Evolutionary conservation across 176 grass and related monocot species (phyloP), one percentile per base, ranked within the genome.

Genomic region (Pontederia crassipes): DNA sequence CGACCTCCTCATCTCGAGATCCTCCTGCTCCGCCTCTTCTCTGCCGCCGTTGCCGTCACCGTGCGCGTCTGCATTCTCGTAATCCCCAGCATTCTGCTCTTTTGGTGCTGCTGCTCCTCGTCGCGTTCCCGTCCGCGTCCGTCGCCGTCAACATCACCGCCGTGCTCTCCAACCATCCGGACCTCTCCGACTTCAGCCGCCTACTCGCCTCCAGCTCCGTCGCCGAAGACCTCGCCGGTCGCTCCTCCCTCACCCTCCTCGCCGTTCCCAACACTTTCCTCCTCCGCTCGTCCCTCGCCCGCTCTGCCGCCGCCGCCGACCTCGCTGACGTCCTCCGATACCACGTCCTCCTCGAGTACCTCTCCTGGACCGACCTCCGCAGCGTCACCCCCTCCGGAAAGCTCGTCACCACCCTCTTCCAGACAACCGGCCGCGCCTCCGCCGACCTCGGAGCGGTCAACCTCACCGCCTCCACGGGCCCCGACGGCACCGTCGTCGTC

Each of bases 341-440:
- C 75, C 92, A 97, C 71, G 82, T 91, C 61, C 83, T 97, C 12
- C 88, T 97, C 48, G 87, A 97, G 74, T 97, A 88, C 78, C 92
- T 97, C 58, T 85, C 87, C 58, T 85, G 83, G 11, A 47, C 81
- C 11, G 84, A 97, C 55, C 87, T 97, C 52, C 70, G 58, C 17
- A 66, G 60, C 63, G 50, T 97, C 48, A 67, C 87, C 14, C 16
- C 74, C 17, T 60, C 76, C 8, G 92, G 92, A 1, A 88, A 85
- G 87, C 81, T 91, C 49, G 77, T 97, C 20, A 88, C 84, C 17
- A 97, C 92, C 74, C 84, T 97, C 12, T 97, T 82, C 67, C 92
- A 97, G 81, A 97, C 92, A 49, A 97, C 92, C 26, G 92, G 92
- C 10, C 87, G 92, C 20, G 92, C 92, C 26, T 64, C 84, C 24